Evolutionary conservation across 2,329 filamentous ascomycete species (phyloP), one percentile per base, ranked within the genome.

Genomic region (Talaromyces amestolkiae): DNA sequence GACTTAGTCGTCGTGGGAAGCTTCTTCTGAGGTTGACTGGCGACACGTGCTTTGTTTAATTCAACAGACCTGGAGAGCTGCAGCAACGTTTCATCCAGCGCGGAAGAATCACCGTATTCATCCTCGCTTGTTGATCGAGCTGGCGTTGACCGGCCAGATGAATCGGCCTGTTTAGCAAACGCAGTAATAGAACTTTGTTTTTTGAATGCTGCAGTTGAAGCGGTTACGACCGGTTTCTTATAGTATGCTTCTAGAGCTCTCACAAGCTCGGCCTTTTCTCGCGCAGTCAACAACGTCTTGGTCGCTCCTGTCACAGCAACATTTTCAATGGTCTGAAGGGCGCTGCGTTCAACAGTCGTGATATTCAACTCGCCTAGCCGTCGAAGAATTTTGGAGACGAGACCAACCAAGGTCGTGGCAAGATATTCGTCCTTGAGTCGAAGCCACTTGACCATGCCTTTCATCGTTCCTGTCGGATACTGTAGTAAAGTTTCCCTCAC

Each of bases 351-450:
- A 35, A 97, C 85, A 62, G 88, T 76, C 22, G 76, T 87, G 70
- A 97, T 87, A 62, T 86, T 84, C 59, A 91, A 89, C 69, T 93
- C 89, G 47, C 89, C 87, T n/a, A 99, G 82, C 24, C 92, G 89
- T 15, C 86, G 86, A 41, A 99, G 84, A 66, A 99, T 88, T 75
- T 96, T 96, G 71, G 89, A 87, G 37, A 97, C 86, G 33, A 98
- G 85, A 33, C 88, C 89, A 58, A 96, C 92, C 15, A 94, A 89
- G 45, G 92, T 92, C 66, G 86, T 88, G 41, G 95, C 89, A 8
- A 99, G 85, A 77, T 93, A 97, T 64, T 88, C 85, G 75, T 99
- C 95, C 68, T 94, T 90, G 4, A 99, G 84, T 65, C 95, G 88
- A 63, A 99, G 85, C 92, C 96, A 97, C 74, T 90, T 92, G 43